phyloP scores from a whole-genome alignment of 768 basidiomycete species.

The Termitomyces sp. region DNA sequence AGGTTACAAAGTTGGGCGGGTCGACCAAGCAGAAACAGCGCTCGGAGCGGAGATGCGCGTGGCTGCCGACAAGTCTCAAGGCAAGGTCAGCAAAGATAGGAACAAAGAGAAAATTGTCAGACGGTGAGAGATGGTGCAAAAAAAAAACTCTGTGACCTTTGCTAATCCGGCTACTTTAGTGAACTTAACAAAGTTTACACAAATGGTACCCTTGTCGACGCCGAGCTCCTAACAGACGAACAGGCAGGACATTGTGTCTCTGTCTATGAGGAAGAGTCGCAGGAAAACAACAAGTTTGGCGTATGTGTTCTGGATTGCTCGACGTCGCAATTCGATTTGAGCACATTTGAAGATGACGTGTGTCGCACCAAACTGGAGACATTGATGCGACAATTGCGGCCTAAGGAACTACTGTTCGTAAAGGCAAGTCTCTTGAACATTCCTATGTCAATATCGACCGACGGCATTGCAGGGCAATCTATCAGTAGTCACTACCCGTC shows the following conservation, averaged over 20 bases:
- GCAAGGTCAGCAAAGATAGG: conserved; percentile 55
- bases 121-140: conserved; percentile 37
- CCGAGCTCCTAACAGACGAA: conserved; percentile 82
- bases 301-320: conserved; percentile 91
- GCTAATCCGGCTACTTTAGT: conserved; percentile 27
- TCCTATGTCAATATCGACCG: neutral
- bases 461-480: conserved; percentile 63
- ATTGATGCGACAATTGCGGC: conserved; percentile 82
- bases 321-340: conserved; percentile 92
- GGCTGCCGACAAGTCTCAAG: conserved; percentile 61
- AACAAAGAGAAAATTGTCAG: conserved; percentile 85
- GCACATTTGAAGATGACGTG: conserved; percentile 86
- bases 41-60: conserved; percentile 95
- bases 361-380: conserved; percentile 93
- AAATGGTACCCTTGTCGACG: conserved; percentile 92
- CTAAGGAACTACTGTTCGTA: conserved; percentile 86
- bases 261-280: conserved; percentile 61
- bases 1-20: conserved; percentile 94
- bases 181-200: conserved; percentile 96
- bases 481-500: conserved; percentile 73
- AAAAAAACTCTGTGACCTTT: neutral
- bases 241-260: conserved; percentile 94
- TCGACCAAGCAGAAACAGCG: conserved; percentile 96
- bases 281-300: conserved; percentile 63
- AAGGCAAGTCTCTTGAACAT: conserved; percentile 49